These are phyloP conservation scores for Aureobasidium subglaciale DNA, from an alignment of 2,329 filamentous ascomycete species.

Conservation along the genomic window DNA sequence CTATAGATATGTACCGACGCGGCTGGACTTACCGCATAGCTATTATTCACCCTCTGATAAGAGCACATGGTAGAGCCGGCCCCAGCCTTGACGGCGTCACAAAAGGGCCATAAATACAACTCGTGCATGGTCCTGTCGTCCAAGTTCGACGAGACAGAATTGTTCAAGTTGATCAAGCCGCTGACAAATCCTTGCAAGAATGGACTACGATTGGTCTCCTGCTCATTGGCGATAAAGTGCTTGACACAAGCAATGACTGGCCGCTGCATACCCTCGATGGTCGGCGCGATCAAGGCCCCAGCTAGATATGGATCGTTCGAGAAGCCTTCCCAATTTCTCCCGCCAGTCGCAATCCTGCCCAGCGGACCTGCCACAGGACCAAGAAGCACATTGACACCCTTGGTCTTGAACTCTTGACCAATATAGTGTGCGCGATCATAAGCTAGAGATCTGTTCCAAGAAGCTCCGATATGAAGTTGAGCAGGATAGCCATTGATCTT, in stretches of 20 bases:
- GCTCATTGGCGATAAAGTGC: slow-evolving; percentile 28
- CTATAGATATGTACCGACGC: not conserved
- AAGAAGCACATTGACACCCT: slow-evolving; percentile 27
- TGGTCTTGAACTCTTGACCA: slow-evolving; percentile 28
- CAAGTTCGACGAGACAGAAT: slow-evolving; percentile 42
- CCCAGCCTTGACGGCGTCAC: slow-evolving; percentile 59
- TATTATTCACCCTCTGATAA: slow-evolving; percentile 65
- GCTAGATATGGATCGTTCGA: slow-evolving; percentile 25
- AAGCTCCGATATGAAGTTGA: slow-evolving; percentile 31
- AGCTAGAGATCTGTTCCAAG: slow-evolving; percentile 34
- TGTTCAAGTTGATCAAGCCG: slow-evolving; percentile 20
- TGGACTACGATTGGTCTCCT: slow-evolving; percentile 24
- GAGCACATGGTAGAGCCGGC: slow-evolving; percentile 65
- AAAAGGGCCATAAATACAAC: slow-evolving; percentile 48
- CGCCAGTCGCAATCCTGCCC: slow-evolving; percentile 26
- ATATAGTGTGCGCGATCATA: slow-evolving; percentile 29
- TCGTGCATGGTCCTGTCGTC: slow-evolving; percentile 22
- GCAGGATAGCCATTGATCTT: slow-evolving; percentile 32
- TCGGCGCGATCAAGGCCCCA: slow-evolving; percentile 24
- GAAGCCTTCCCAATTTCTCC: slow-evolving; percentile 28
- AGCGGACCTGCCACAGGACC: slow-evolving; percentile 28
- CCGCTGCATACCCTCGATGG: slow-evolving; percentile 26
- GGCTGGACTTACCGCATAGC: slow-evolving; percentile 37
- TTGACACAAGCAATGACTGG: slow-evolving; percentile 35
- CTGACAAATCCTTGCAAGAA: slow-evolving; percentile 16